Conservation (phyloP, 169 alveolate species). For the Plasmodium knowlesi region DNA sequence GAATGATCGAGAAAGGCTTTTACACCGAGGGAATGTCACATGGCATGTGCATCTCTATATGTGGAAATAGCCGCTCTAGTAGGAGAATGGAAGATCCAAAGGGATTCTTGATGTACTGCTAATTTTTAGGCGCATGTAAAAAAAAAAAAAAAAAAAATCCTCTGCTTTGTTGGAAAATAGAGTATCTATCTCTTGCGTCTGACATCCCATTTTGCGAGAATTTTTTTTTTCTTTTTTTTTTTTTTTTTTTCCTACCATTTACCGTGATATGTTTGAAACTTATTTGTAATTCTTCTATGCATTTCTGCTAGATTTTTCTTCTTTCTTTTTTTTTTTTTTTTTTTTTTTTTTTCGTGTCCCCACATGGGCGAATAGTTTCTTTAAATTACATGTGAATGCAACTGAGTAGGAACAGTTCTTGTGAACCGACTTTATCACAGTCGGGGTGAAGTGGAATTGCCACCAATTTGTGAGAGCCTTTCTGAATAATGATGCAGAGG, state of each 20-base stretch:
- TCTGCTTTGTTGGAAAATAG: neutral
- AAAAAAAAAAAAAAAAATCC: neutral
- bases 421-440: neutral
- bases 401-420: neutral
- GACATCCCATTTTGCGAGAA: neutral
- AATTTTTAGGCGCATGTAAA: neutral
- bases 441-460: neutral
- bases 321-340: too few relatives aligned
- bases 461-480: neutral
- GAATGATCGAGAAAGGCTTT: neutral
- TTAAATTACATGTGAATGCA: neutral
- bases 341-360: neutral
- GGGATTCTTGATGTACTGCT: neutral
- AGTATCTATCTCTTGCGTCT: neutral
- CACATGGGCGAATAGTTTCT: neutral
- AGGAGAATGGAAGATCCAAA: neutral
- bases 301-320: neutral
- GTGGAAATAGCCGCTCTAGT: neutral
- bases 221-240: neutral
- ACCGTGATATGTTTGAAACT: neutral
- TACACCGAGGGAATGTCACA: neutral
- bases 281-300: neutral
- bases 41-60: neutral
- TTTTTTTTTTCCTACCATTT: neutral
- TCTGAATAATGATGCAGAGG: slow-evolving; percentile 8